A percentile compares a stretch with the other conserved stretches of the same genome.
These are phyloP conservation scores for Eucalyptus camaldulensis DNA, from an alignment of 345 rosid species.

Conservation along the genomic window DNA sequence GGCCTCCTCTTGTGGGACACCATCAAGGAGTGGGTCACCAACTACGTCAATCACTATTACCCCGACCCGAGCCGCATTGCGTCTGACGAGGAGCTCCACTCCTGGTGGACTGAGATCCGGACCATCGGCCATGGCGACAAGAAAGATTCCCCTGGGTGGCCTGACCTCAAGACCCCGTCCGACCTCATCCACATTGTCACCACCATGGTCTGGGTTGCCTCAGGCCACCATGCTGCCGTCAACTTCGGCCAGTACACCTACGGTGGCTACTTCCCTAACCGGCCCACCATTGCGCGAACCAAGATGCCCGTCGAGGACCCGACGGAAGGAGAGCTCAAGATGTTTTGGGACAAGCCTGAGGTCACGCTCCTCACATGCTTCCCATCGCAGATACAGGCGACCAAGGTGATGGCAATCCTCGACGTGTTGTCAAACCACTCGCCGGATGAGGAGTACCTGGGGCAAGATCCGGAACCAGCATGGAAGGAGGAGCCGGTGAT, in stretches of 20 bases:
- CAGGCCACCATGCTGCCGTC: constrained; percentile 45
- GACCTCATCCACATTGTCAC: constrained; percentile 25
- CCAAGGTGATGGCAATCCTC: constrained; percentile 23
- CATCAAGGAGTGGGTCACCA: constrained; percentile 26
- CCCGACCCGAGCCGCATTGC: constrained; percentile 5
- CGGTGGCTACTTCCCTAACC: constrained; percentile 37
- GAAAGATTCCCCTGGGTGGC: constrained; percentile 45
- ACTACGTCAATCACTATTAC: constrained; percentile 37
- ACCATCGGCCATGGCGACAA: constrained; percentile 41
- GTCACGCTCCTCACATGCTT: constrained; percentile 10
- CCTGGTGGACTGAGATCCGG: constrained; percentile 44
- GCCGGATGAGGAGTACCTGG: constrained; percentile 44
- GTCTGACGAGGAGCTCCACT: constrained; percentile 36
- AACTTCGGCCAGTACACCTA: constrained; percentile 43
- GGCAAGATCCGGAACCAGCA: constrained; percentile 8
- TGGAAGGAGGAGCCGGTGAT: constrained; percentile 17
- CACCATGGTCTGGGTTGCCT: constrained; percentile 26
- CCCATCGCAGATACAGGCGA: constrained; percentile 38
- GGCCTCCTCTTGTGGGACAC: constrained; percentile 38
- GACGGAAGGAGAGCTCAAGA: constrained; percentile 6
- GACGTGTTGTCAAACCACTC: constrained; percentile 34
- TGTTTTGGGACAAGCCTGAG: constrained; percentile 21
- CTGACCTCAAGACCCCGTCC: constrained; percentile 5
- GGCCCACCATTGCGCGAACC: constrained; percentile 27
- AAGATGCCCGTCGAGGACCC: constrained; percentile 36